A percentile compares a stretch with the other conserved stretches of the same genome.
Conservation (phyloP, 2,329 filamentous ascomycete species). For the Macroventuria anomochaeta region DNA sequence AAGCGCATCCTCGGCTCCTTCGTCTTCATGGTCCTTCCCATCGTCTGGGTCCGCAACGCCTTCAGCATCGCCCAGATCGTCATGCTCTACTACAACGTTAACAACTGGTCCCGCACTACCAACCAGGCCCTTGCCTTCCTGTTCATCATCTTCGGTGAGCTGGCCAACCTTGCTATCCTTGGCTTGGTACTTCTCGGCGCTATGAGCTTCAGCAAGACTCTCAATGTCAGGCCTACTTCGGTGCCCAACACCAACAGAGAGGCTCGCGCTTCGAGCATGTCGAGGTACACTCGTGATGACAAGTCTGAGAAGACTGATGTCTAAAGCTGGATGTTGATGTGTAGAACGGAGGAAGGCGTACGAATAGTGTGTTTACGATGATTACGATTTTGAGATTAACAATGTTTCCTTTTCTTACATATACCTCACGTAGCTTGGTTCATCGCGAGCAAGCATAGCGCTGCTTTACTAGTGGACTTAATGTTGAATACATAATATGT, state of each 20-base stretch:
- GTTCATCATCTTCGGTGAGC: constrained; percentile 30
- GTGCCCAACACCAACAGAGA: constrained; percentile 11
- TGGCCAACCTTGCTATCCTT: constrained; percentile 21
- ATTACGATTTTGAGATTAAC: too few relatives aligned
- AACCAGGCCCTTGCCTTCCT: constrained; percentile 28
- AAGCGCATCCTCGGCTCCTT: constrained; percentile 20
- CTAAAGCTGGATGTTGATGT: background rate
- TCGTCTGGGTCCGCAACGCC: constrained; percentile 25
- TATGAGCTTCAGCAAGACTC: constrained; percentile 25
- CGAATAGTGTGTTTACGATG: too few relatives aligned
- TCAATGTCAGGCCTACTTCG: background rate
- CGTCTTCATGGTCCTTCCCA: constrained; percentile 20
- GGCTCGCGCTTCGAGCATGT: constrained; percentile 8
- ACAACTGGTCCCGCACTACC: constrained; percentile 24
- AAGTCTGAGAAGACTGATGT: constrained; percentile 7
- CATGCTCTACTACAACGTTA: constrained; percentile 21
- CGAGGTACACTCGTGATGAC: constrained; percentile 10
- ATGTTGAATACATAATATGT: too few relatives aligned
- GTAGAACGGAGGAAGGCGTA: too few relatives aligned
- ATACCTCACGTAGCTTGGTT: too few relatives aligned
- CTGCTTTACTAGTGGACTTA: too few relatives aligned
- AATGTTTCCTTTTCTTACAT: too few relatives aligned
- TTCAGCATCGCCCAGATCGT: constrained; percentile 27
- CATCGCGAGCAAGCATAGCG: too few relatives aligned
- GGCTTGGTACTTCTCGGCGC: constrained; percentile 19